Base-by-base conservation (phyloP, 2,329 filamentous ascomycete genomes). In the Stromatinia cepivora region DNA sequence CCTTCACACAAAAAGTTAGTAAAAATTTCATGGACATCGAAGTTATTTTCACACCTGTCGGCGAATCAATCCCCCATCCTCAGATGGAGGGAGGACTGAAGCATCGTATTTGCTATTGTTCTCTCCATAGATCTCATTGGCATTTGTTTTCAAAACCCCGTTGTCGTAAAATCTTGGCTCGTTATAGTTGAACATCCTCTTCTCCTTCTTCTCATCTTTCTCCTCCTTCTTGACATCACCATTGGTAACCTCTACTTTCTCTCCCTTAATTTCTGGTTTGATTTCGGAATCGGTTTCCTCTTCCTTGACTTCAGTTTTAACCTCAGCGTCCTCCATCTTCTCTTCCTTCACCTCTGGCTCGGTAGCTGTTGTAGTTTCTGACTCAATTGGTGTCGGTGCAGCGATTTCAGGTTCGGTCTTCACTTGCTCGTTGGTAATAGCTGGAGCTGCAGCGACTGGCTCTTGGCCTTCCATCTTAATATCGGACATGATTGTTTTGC, bases 21-120 rank as follows among this genome's bases (percentile, higher is more conserved):
- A n/a, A 52, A 65, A 28, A 25, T 50, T 20, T 34, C 20, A 42
- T n/a, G 39, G 20, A 36, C 42, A 10, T 66, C 62, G 31, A 42
- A 48, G 28, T 28, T 42, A 31, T 39, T 13, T 45, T 50, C 78
- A 75, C 81, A 87, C 87, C 82, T 91, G 90, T 77, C 87, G 87
- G 75, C 88, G 85, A 76, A 92, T 92, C 79, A 88, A 84, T 39
- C 82, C 83, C 1, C 86, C 86, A 78, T 92, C 88, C 75, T 85
- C 84, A 67, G 85, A 87, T 76, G 87, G 84, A 70, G 84, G 79
- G 72, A 83, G 81, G 34, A 80, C 76, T 57, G 86, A 86, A 61
- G 88, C 83, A 76, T 87, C 84, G 66, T 84, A 87, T 78, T 86
- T 87, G 79, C 81, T 83, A 71, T 85, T 84, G 68, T 82, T 72